phyloP scores from a whole-genome alignment of 2,329 filamentous ascomycete genomes.

The Monosporascus ibericus region DNA sequence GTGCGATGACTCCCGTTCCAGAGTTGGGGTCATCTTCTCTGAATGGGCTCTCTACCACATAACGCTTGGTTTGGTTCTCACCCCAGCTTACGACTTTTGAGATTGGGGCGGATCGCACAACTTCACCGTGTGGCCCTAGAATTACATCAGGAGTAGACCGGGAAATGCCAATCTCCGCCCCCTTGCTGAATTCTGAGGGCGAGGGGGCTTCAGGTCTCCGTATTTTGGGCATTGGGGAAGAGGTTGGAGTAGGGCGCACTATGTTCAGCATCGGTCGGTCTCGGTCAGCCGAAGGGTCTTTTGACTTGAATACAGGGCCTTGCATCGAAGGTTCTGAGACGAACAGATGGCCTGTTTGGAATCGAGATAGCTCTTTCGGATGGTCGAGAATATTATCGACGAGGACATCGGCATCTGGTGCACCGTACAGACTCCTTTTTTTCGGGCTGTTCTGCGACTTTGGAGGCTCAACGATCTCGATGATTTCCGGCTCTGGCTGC shows the following conservation, averaged over 20 bases:
- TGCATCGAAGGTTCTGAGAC: conserved; percentile 19
- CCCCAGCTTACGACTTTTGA: conserved; percentile 60
- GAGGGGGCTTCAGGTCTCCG: conserved; percentile 20
- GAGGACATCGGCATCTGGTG: conserved; percentile 57
- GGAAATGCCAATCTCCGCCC: conserved; percentile 6
- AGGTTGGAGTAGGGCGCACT: conserved; percentile 52
- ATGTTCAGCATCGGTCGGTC: conserved; percentile 55
- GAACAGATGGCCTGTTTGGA: conserved; percentile 21
- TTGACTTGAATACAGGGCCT: conserved; percentile 33
- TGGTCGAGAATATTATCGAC: conserved; percentile 51
- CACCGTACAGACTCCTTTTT: conserved; percentile 46
- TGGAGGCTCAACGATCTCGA: conserved; percentile 50
- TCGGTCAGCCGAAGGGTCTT: conserved; percentile 49
- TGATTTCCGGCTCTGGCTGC: conserved; percentile 28
- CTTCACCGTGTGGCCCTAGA: conserved; percentile 35
- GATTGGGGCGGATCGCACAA: conserved; percentile 35
- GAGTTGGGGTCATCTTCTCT: conserved; percentile 25
- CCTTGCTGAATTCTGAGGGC: conserved; percentile 8
- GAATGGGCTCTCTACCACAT: conserved; percentile 54
- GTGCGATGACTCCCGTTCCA: conserved; percentile 22
- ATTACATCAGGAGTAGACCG: conserved; percentile 28
- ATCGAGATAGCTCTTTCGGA: conserved; percentile 42
- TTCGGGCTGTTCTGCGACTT: conserved; percentile 38
- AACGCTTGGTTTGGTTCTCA: conserved; percentile 58
- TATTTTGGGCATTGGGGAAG: conserved; percentile 43